Base-by-base conservation (phyloP, 805 yeast species). In the Scheffersomyces ergatensis region DNA sequence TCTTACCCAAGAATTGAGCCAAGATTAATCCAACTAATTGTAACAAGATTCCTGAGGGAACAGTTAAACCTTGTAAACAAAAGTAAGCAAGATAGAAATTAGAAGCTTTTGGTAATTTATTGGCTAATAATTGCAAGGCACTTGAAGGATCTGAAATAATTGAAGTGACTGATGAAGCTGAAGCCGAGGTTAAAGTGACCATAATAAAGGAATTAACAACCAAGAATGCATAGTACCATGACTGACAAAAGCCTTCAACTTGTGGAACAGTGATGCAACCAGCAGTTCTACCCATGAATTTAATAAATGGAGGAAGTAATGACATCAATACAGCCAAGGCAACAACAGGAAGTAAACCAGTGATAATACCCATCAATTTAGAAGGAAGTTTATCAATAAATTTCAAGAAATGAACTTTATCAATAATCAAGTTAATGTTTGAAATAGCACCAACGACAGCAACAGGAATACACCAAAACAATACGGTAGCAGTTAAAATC, bases 141-240 rank as follows among this genome's bases (percentile, higher is more conserved):
- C 67, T 53, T 2, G 69, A 43, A 18, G 97, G 97, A 34, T 83
- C 65, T 3, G 70, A 50, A 17, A 85, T 74, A 51, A 90, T 82
- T 15, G 79, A 70, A n/a, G 83, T 72, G 7, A 85, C 86, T 3
- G 89, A 78, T 6, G 95, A 81, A 13, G 96, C 80, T 21, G 86
- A 86, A 36, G 97, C 78, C 14, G 97, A 89, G 8, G 96, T 75
- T 40, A 85, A 58, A 3, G 98, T 89, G 32, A 85, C 75, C 37
- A 90, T 95, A 43, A 93, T 62, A 64, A 92, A 93, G 11, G 85
- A 90, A 63, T 92, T 89, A 44, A 92, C 80, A 36, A 89, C 92
- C 69, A 87, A 89, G 78, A 92, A 92, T 1, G 86, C 96, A 65
- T 76, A 92, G 65, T 69, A 93, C 82, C 96, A 89, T 27, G 81